Base-by-base conservation (phyloP, 2,329 filamentous ascomycete genomes). In the Dryadomyces quercus-mongolicae region DNA sequence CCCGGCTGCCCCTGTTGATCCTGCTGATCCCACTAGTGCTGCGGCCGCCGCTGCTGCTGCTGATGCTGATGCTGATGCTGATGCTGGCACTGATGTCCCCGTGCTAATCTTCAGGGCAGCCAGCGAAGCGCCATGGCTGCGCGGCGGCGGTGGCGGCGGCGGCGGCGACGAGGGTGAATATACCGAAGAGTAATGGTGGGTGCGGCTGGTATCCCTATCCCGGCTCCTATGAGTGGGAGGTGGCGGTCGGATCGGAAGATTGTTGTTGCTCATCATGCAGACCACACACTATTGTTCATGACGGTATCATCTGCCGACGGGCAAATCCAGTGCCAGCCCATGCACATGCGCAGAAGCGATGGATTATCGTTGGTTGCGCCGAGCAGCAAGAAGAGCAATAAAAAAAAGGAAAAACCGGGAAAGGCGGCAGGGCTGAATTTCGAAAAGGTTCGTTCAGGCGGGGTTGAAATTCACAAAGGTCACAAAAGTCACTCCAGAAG, bases 161-260 rank as follows among this genome's bases (percentile, higher is more conserved):
- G 56, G 54, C n/a, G 56, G 56, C 12, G 56, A 52, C 47, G 54
- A 31, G 13, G 53, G 43, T 12, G 77, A 76, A 61, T 78, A 76
- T 58, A 68, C 74, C 53, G 75, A 78, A 63, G 18, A 18, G 42
- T 78, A 80, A 64, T 80, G 77, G 62, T 74, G 77, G 59, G 75
- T 71, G 62, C 76, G 79, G 8, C 22, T 51, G 44, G 20, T 18
- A n/a, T 57, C 53, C 21, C 49, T 48, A 16, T 52, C 40, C 45
- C 54, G 58, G 10, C 46, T 38, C 15, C 52, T 53, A 15, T 15
- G 34, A n/a, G 12, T 22, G 12, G 42, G 42, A 12, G 51, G 38
- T 22, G 44, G 22, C 38, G 55, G 55, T 47, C 52, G 53, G 3
- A 56, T 20, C n/a, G 53, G 47, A 42, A 47, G 42, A 31, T 47